Evolutionary conservation across 495 filamentous ascomycete species (phyloP).

Genomic region (Trichoderma virens): DNA sequence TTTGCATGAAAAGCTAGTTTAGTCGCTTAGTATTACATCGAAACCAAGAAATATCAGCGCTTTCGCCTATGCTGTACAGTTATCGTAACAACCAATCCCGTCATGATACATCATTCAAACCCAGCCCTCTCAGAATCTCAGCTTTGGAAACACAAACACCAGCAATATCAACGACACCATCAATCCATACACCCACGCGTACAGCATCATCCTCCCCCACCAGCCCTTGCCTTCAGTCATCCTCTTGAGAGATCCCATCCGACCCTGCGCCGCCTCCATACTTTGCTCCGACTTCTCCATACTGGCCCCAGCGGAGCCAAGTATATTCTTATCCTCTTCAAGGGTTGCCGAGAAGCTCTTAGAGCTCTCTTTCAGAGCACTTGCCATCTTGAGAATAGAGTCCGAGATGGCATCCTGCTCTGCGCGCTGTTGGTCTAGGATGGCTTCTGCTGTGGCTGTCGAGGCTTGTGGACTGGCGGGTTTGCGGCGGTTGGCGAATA

Average conservation of each 20-base stretch:
- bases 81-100: not conserved
- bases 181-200: constrained; percentile 72
- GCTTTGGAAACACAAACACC: constrained; percentile 75
- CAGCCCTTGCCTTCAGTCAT: constrained; percentile 83
- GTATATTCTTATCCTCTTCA: constrained; percentile 60
- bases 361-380: constrained; percentile 67
- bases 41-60: constrained; percentile 7
- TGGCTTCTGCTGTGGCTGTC: constrained; percentile 48
- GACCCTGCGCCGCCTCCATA: constrained; percentile 63
- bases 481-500: constrained; percentile 26
- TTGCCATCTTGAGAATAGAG: constrained; percentile 70
- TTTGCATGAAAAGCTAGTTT: not conserved
- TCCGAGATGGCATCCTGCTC: constrained; percentile 82
- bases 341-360: constrained; percentile 61
- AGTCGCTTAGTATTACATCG: not conserved
- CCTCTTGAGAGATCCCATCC: constrained; percentile 64
- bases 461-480: constrained; percentile 17
- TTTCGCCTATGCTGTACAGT: constrained; percentile 1
- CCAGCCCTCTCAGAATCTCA: constrained; percentile 56
- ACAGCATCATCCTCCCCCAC: constrained; percentile 79
- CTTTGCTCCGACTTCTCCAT: constrained; percentile 66
- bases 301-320: constrained; percentile 61
- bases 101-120: not conserved
- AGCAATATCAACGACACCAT: constrained; percentile 67
- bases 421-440: constrained; percentile 62